A percentile compares a stretch with the other conserved stretches of the same genome.
Conservation (phyloP, 2,329 filamentous ascomycete species). For the Eurotiales sp. region DNA sequence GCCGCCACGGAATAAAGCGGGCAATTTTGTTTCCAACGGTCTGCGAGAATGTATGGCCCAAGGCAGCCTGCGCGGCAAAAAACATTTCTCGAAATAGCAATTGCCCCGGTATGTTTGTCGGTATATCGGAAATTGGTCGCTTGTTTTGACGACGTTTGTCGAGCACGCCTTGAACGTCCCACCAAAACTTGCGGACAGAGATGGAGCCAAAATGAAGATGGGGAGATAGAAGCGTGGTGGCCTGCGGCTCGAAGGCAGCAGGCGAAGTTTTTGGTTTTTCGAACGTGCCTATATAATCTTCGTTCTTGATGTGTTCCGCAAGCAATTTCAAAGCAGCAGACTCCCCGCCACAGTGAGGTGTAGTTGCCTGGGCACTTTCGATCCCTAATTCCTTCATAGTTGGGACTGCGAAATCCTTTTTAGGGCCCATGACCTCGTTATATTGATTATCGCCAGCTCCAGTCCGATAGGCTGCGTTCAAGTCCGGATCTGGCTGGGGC, state of each 20-base stretch:
- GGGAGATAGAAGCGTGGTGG: constrained; percentile 69
- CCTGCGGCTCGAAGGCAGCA: constrained; percentile 67
- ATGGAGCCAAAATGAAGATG: constrained; percentile 72
- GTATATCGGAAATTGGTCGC: constrained; percentile 54
- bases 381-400: constrained; percentile 69
- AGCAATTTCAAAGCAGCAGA: constrained; percentile 58
- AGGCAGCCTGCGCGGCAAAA: constrained; percentile 68
- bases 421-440: constrained; percentile 60
- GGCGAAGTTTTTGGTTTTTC: constrained; percentile 73
- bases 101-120: constrained; percentile 68
- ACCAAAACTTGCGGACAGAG: constrained; percentile 69
- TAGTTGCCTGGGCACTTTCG: constrained; percentile 52
- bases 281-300: constrained; percentile 68
- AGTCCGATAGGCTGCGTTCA: constrained; percentile 57
- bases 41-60: constrained; percentile 63
- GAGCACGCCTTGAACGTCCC: constrained; percentile 63
- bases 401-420: constrained; percentile 66
- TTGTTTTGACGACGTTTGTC: constrained; percentile 54
- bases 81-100: constrained; percentile 80
- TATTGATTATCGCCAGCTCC: constrained; percentile 55
- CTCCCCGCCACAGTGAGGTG: constrained; percentile 69
- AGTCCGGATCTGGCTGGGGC: constrained; percentile 52
- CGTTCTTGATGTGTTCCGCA: constrained; percentile 56
- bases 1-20: constrained; percentile 75
- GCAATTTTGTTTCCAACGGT: constrained; percentile 63